phyloP scores from a whole-genome alignment of 768 basidiomycete species.

The Mycena filopes region DNA sequence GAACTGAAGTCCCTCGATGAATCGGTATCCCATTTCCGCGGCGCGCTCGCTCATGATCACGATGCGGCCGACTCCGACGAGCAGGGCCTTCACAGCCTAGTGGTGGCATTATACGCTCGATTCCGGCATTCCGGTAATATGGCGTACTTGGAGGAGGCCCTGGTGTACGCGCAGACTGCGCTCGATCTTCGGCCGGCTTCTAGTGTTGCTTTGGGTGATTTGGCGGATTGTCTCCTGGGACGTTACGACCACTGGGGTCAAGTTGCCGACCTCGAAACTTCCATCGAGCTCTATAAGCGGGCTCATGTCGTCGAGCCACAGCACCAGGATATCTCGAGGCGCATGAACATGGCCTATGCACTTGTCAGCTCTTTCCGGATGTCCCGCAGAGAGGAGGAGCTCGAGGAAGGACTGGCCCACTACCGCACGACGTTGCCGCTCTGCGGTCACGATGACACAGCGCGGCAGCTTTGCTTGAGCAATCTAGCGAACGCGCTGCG shows the following conservation, averaged over 20 bases:
- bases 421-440: background rate
- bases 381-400: background rate
- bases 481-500: constrained; percentile 1
- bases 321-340: background rate
- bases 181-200: background rate
- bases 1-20: no score
- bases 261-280: background rate
- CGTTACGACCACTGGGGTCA: background rate
- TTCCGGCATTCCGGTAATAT: background rate
- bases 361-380: background rate
- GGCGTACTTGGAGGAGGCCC: background rate
- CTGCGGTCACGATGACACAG: background rate
- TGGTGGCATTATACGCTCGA: background rate
- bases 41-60: no score
- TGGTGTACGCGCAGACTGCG: background rate
- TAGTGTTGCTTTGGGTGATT: background rate
- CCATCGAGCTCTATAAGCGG: background rate
- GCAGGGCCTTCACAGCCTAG: background rate
- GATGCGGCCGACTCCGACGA: no score
- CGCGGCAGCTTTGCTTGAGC: background rate
- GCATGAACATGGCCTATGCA: constrained; percentile 1
- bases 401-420: background rate
- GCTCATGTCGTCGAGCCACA: background rate
- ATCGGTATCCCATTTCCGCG: no score
- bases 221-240: constrained; percentile 1